Percentiles rank a stretch among this genome's conserved stretches.
Evolutionary conservation across 345 rosid genomes (phyloP).

Genomic region (Salix viminalis): DNA sequence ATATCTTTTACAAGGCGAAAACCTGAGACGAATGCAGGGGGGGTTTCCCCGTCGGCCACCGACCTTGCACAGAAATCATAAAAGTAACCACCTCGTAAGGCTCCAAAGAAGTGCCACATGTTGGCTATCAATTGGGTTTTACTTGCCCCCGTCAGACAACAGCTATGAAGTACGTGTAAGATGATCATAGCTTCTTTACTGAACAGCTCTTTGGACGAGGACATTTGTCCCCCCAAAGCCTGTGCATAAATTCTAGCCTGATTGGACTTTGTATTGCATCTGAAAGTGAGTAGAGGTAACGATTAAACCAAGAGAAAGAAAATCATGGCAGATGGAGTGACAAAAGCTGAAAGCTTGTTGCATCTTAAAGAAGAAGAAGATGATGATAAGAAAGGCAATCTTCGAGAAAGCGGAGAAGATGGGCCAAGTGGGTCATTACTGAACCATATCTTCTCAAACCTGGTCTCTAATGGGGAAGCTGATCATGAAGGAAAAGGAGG

Average conservation of each 20-base stretch:
- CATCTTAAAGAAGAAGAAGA: conserved; percentile 15
- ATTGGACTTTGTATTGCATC: neutral
- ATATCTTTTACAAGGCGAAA: neutral
- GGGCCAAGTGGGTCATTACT: conserved; percentile 11
- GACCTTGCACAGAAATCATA: conserved; percentile 4
- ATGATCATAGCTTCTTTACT: neutral
- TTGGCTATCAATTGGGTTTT: neutral
- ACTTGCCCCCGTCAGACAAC: neutral
- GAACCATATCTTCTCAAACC: conserved; percentile 22
- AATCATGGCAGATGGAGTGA: conserved; percentile 45
- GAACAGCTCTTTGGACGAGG: neutral
- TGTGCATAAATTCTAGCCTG: neutral
- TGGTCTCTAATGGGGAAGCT: conserved; percentile 15
- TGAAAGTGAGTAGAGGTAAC: neutral
- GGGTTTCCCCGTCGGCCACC: neutral
- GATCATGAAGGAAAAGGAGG: neutral
- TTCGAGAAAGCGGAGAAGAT: conserved; percentile 7
- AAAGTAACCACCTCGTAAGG: neutral
- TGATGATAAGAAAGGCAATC: neutral
- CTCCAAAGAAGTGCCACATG: neutral
- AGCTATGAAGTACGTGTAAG: conserved; percentile 25
- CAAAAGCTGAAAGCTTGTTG: conserved; percentile 35
- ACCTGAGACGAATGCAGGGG: neutral
- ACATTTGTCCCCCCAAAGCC: conserved; percentile 1
- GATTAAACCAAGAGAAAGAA: neutral